Evolutionary conservation across 2,329 filamentous ascomycete genomes (phyloP), one percentile per base, ranked within the genome.

Genomic region (Neurospora sp.): DNA sequence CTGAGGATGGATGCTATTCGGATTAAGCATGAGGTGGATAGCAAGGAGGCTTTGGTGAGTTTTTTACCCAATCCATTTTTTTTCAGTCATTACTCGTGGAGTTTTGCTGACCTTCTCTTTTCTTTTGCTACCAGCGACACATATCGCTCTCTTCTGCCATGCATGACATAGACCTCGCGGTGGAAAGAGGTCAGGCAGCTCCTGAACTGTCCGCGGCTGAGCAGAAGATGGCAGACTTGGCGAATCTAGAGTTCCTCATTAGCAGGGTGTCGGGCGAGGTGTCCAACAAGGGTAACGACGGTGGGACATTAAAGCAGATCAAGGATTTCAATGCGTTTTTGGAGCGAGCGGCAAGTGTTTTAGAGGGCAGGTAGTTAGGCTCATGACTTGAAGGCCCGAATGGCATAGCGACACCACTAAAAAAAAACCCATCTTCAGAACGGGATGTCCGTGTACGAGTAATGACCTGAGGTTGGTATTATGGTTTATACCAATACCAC

Each of bases 1-100:
- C 77, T 90, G 19, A 84, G 83, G 57, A 89, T 88, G 82, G 88
- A 91, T 72, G 86, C 86, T 8, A 81, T 89, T n/a, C 82, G 88
- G 65, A 83, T 83, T 41, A 85, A 83, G 73, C 87, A 90, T 70
- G 87, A 89, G 71, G 82, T 79, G 2, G 84, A 86, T 37, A 85
- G 81, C 68, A 83, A 82, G 71, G 81, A 84, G 70, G 82, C 84
- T 69, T 79, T 85, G 77, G 87, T 87, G 77, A 72, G 83, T 66
- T 62, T 52, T 67, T 23, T 41, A 17, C 39, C 39, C 39, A 17
- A 41, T 17, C 39, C 39, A 41, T 17, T 40, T 40, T 41, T 41
- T 8, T 17, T 8, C 6, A 17, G 15, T 3, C 15, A 17, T 41
- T 17, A 15, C 39, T 41, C 5, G 19, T 8, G 15, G 38, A n/a